Base-by-base conservation (phyloP, 1,284 basidiomycete genomes). In the Puccinia novopanici region DNA sequence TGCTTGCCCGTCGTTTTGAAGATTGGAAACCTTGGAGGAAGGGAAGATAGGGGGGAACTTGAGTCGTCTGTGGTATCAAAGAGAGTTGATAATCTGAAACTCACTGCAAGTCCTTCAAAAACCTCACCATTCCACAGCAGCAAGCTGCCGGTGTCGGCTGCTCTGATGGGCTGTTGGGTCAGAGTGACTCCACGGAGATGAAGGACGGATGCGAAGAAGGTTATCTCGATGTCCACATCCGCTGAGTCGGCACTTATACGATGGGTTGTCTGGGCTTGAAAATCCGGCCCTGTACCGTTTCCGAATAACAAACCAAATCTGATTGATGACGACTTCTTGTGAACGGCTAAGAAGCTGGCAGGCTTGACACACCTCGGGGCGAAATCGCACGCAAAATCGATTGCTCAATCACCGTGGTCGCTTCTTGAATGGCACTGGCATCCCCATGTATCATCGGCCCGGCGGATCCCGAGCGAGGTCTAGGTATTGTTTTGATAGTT, bases 1-100 rank as follows among this genome's bases (percentile, higher is more conserved):
- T 82, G 88, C 89, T 45, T 87, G 85, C 0, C 94, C 93, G 83
- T 97, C 95, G 83, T 97, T 96, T 82, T 94, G 91, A 0, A 88
- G 90, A 89, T 82, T 50, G 0, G 34, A 65, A 40, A 85, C 73
- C 83, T 83, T 59, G 9, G 9, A 2, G 12, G 55, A 75, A 50
- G 17, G 57, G 37, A 22, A 75, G 17, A 52, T 54, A 65, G 19
- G n/a, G 45, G 19, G 40, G 8, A 72, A 30, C 61, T 27, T 37
- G 22, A 19, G 81, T 19, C 27, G 37, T n/a, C n/a, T 45, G 15
- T 22, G 27, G 27, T 6, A 19, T 77, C 27, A 1, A 37, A 34
- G 22, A 9, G 30, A 15, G 27, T 42, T 1, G 50, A 57, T 40
- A 10, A 57, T 59, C 37, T 8, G 63, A 22, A n/a, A 22, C 82